A percentile compares a stretch with the other conserved stretches of the same genome.
Conservation (phyloP, 768 basidiomycete genomes). For the Thelephora ganbajun region DNA sequence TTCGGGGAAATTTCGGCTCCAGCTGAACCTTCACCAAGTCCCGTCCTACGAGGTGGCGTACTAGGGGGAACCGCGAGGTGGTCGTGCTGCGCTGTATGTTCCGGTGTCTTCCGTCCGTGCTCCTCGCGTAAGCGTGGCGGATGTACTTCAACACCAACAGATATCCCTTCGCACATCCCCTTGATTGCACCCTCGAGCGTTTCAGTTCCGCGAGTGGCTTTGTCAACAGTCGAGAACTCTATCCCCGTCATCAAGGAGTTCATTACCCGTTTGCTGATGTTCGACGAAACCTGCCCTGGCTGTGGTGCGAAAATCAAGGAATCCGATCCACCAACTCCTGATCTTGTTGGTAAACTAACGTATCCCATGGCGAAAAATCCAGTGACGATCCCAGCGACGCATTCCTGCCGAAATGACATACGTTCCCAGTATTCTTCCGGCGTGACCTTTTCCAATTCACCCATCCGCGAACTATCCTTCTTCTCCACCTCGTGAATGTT, state of each 20-base stretch:
- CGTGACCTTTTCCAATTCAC: slow-evolving; percentile 44
- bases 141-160: slow-evolving; percentile 5
- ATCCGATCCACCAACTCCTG: slow-evolving; percentile 11
- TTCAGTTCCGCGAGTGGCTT: slow-evolving; percentile 55
- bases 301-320: slow-evolving; percentile 36
- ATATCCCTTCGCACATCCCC: slow-evolving; percentile 57
- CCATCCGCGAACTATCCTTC: slow-evolving; percentile 13
- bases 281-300: slow-evolving; percentile 47
- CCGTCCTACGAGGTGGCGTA: slow-evolving; percentile 31
- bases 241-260: slow-evolving; percentile 55
- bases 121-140: slow-evolving; percentile 3
- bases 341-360: slow-evolving; percentile 10
- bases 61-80: slow-evolving; percentile 27
- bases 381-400: slow-evolving; percentile 77
- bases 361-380: slow-evolving; percentile 77
- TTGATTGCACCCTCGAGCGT: slow-evolving; percentile 54
- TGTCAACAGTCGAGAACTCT: slow-evolving; percentile 61
- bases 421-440: slow-evolving; percentile 92
- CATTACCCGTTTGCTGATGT: slow-evolving; percentile 59
- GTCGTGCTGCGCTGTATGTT: slow-evolving; percentile 5
- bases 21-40: slow-evolving; percentile 11
- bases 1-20: slow-evolving; percentile 42
- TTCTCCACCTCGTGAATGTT: slow-evolving; percentile 13
- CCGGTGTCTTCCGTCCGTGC: slow-evolving; percentile 9
- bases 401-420: slow-evolving; percentile 94